Evolutionary conservation across 495 filamentous ascomycete species (phyloP).

Genomic region (Podospora sp.): DNA sequence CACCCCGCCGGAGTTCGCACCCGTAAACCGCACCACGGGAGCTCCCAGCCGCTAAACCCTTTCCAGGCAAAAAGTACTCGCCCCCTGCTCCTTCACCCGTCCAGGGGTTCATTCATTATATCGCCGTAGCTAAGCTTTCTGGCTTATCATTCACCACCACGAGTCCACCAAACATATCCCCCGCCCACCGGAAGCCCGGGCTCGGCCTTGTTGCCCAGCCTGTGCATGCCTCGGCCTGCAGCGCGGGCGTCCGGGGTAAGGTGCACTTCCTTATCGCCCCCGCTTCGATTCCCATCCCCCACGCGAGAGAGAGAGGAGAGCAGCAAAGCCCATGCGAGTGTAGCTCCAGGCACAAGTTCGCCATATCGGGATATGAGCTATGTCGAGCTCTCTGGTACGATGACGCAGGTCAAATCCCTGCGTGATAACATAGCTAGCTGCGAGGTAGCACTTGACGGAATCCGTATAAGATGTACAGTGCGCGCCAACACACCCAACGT

Average conservation of each 20-base stretch:
- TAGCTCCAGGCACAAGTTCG: not conserved
- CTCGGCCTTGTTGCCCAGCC: conserved; percentile 4
- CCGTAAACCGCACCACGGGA: not conserved
- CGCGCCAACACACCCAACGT: not conserved
- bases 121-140: not conserved
- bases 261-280: not conserved
- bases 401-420: not conserved
- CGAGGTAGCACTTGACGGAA: not conserved
- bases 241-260: not conserved
- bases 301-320: not conserved
- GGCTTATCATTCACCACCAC: not conserved
- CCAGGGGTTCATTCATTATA: not conserved
- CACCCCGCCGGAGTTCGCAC: not conserved
- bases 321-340: not conserved
- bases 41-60: conserved; percentile 16
- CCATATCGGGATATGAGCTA: conserved; percentile 10
- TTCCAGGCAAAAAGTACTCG: conserved; percentile 25
- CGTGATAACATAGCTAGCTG: not conserved
- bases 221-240: not conserved
- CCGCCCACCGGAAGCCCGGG: not conserved
- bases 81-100: not conserved
- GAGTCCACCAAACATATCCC: not conserved
- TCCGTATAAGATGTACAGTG: not conserved
- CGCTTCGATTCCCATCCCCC: not conserved
- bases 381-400: not conserved